These are phyloP conservation scores for Lycium barbarum DNA, from an alignment of 257 asterid species.

Conservation along the genomic window DNA sequence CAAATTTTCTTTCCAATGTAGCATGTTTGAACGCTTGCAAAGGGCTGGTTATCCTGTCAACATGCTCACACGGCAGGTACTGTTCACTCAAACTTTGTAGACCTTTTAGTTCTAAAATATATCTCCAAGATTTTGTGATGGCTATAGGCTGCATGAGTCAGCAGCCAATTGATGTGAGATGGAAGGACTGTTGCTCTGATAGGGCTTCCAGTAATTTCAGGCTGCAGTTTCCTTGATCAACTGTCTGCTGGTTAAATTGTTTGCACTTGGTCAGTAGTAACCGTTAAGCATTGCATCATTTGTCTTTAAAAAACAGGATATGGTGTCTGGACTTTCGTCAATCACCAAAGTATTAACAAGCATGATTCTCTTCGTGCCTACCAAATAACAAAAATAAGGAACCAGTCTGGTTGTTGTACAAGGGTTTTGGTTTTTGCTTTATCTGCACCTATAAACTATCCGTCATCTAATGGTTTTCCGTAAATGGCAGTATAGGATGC, in stretches of 20 bases:
- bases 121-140: constrained; percentile 20
- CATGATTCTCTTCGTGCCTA: neutral
- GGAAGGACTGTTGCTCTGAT: neutral
- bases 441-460: constrained; percentile 30
- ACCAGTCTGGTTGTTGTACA: constrained; percentile 5
- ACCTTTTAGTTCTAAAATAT: constrained; percentile 27
- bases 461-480: constrained; percentile 30
- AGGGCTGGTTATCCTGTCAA: constrained; percentile 96
- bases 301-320: neutral
- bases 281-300: neutral
- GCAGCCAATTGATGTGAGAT: constrained; percentile 19
- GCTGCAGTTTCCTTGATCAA: constrained; percentile 20
- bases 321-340: neutral
- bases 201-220: constrained; percentile 9
- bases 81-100: constrained; percentile 30
- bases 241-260: constrained; percentile 19
- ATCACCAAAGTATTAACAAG: neutral
- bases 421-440: constrained; percentile 23
- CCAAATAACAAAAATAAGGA: neutral
- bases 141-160: neutral
- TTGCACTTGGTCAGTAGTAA: constrained; percentile 16
- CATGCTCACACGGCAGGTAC: constrained; percentile 95
- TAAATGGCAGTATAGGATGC: constrained; percentile 95
- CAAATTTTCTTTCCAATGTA: constrained; percentile 88
- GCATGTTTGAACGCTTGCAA: constrained; percentile 99